Evolutionary conservation across 306 rosid genomes (phyloP).

Genomic region (Fragaria iinumae): DNA sequence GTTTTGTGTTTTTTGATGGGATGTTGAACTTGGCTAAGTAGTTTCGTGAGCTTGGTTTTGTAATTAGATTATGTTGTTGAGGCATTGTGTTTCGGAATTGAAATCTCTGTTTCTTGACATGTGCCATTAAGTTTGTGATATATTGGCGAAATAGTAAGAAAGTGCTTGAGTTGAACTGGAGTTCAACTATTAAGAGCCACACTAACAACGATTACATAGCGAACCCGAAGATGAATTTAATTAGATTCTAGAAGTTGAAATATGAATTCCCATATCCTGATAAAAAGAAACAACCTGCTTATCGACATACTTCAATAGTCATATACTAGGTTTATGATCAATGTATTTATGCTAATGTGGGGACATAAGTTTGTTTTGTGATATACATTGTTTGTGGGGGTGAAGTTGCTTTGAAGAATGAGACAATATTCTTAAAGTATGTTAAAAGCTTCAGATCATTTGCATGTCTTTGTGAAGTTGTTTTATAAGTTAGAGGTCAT

Average conservation of each 20-base stretch:
- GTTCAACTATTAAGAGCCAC: neutral
- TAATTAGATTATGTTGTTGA: neutral
- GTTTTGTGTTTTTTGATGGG: neutral
- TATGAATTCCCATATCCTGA: neutral
- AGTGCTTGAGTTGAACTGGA: neutral
- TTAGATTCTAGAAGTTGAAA: neutral
- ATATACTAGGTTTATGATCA: constrained; percentile 1
- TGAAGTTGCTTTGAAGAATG: neutral
- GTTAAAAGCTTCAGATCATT: neutral
- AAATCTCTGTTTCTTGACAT: neutral
- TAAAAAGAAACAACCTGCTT: neutral
- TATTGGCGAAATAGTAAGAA: neutral
- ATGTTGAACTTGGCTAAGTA: neutral
- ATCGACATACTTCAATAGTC: neutral
- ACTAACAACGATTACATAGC: neutral
- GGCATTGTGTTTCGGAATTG: neutral
- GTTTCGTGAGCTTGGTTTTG: neutral
- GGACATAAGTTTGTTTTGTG: neutral
- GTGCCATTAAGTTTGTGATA: neutral
- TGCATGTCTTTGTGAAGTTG: neutral
- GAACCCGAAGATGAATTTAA: neutral
- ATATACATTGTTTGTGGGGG: neutral
- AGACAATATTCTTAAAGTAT: neutral
- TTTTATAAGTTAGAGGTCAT: neutral
- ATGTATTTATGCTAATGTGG: neutral